Evolutionary conservation across 306 rosid species (phyloP).

Genomic region (Sicyos edulis): DNA sequence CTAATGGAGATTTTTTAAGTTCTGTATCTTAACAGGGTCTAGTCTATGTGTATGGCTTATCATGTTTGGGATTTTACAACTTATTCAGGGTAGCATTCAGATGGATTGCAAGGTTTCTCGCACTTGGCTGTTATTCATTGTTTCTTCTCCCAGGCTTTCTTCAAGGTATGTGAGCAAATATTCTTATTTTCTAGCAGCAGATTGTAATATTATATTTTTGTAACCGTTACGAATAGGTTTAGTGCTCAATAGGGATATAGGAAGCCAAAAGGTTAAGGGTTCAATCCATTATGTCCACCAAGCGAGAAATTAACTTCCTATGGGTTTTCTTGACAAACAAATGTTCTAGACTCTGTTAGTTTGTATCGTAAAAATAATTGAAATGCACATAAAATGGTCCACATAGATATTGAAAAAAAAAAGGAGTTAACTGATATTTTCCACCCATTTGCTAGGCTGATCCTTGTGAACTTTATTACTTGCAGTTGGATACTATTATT

Average conservation of each 20-base stretch:
- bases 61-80: conserved; percentile 4
- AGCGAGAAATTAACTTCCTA: too few relatives aligned
- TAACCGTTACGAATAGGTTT: too few relatives aligned
- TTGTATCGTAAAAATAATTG: too few relatives aligned
- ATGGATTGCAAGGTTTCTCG: conserved; percentile 72
- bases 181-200: conserved; percentile 13
- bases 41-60: not conserved
- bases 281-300: too few relatives aligned
- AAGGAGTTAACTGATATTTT: not conserved
- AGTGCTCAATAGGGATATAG: too few relatives aligned
- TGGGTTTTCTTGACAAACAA: too few relatives aligned
- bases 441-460: conserved; percentile 16
- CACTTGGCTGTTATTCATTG: conserved; percentile 73
- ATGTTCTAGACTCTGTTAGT: too few relatives aligned
- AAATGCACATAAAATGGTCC: too few relatives aligned
- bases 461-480: conserved; percentile 32
- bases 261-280: too few relatives aligned
- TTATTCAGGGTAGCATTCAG: conserved; percentile 86
- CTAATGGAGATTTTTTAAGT: not conserved
- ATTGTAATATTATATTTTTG: not conserved
- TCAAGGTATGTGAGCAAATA: conserved; percentile 50
- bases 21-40: not conserved
- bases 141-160: conserved; percentile 75
- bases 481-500: conserved; percentile 80
- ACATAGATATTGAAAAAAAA: too few relatives aligned